Evolutionary conservation across 1,284 basidiomycete species (phyloP), one percentile per base, ranked within the genome.

Genomic region (Cystobasidiaceae sp.): DNA sequence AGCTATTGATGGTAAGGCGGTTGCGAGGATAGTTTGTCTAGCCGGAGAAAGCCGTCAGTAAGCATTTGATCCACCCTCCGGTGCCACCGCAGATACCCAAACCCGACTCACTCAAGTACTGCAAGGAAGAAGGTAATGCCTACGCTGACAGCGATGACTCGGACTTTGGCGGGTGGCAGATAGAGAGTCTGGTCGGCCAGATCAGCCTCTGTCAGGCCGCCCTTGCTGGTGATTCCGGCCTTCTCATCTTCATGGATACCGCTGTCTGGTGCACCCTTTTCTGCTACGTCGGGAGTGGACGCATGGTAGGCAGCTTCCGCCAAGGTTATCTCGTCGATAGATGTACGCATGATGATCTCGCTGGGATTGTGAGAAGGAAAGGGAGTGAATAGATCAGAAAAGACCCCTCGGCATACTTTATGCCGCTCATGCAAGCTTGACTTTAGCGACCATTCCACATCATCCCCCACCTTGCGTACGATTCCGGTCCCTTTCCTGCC

Each of bases 11-110:
- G 60, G 60, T 9, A 63, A 21, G 13, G 60, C 60, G 9, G 46
- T 49, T n/a, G 60, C 60, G 17, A 63, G 32, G 30, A 63, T 55
- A 9, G 60, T 63, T 25, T 63, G 60, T 41, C 51, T 55, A n/a
- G 2, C 25, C 9, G 9, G 27, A 13, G n/a, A 27, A n/a, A 21
- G 25, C 19, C 25, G 21, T 17, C 37, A 57, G 23, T 11, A 43
- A 1, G 54, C 4, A 41, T 9, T 9, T 6, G 11, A 13, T 15
- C 11, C 21, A 9, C 21, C 23, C 32, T 39, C 21, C n/a, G 27
- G 19, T 21, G 19, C 8, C 8, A 32, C n/a, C 32, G 28, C 50
- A 52, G 9, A n/a, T 17, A 15, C 54, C 51, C 8, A 21, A 4
- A 11, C 37, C 17, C 50, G 32, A 13, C 5, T 37, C 41, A 54